Percentiles rank a stretch among this genome's conserved stretches.
phyloP scores from a whole-genome alignment of 192 early-diverging fungal species.

The Coemansia sp. region DNA sequence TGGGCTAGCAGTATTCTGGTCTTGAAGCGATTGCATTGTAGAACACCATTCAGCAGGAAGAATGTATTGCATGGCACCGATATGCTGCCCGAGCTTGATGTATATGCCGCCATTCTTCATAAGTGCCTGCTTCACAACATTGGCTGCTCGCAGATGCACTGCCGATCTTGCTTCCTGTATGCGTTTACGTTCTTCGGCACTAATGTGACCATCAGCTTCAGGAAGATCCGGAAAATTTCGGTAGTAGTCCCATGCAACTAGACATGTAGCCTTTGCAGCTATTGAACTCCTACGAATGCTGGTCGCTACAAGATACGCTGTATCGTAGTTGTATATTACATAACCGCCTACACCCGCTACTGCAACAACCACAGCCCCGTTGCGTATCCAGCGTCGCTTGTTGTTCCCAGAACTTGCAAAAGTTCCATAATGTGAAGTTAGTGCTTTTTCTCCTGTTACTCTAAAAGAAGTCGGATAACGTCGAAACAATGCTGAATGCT shows the following conservation, averaged over 20 bases:
- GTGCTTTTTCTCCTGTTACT: too few relatives aligned
- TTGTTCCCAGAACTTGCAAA: too few relatives aligned
- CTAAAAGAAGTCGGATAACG: too few relatives aligned
- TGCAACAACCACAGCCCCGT: constrained; percentile 1
- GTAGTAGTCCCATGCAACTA: constrained; percentile 51
- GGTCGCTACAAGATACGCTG: constrained; percentile 36
- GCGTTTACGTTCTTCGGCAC: constrained; percentile 23
- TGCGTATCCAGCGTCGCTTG: constrained; percentile 13
- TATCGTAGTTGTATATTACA: constrained; percentile 39
- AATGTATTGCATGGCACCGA: constrained; percentile 78
- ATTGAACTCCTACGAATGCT: constrained; percentile 34
- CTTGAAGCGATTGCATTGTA: constrained; percentile 79
- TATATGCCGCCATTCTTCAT: constrained; percentile 77
- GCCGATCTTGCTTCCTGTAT: constrained; percentile 24
- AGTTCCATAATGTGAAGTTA: too few relatives aligned
- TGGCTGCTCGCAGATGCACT: constrained; percentile 68
- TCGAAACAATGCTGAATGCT: too few relatives aligned
- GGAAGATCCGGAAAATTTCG: constrained; percentile 48
- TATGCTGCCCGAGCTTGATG: constrained; percentile 88
- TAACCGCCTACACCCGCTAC: constrained; percentile 16
- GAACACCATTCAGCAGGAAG: constrained; percentile 88
- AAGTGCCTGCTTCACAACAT: constrained; percentile 60
- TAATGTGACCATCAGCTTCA: background rate
- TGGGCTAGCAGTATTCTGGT: constrained; percentile 75
- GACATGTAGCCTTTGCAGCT: constrained; percentile 30